Conservation (phyloP, 805 yeast genomes). For the Priceomyces melissophilus region DNA sequence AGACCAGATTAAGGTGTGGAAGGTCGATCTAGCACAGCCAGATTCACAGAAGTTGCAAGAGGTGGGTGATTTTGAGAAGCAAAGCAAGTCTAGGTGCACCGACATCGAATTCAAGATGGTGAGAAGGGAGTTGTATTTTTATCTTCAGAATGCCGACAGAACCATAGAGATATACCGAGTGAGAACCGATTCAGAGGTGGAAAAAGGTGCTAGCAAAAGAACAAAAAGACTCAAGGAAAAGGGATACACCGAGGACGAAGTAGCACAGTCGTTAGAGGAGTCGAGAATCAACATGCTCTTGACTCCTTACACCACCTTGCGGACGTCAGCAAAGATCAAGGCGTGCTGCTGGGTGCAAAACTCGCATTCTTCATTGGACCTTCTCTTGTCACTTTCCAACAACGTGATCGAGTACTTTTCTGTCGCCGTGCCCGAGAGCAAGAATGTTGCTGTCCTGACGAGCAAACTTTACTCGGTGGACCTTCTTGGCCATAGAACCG, state of each 20-base stretch:
- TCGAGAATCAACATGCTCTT: conserved; percentile 55
- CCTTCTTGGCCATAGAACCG: conserved; percentile 83
- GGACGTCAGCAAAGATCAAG: conserved; percentile 62
- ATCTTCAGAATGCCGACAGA: conserved; percentile 75
- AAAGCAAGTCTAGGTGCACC: conserved; percentile 68
- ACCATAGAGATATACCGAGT: conserved; percentile 77
- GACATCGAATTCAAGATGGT: conserved; percentile 48
- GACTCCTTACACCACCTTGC: conserved; percentile 65
- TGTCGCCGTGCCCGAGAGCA: conserved; percentile 55
- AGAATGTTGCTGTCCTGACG: conserved; percentile 46
- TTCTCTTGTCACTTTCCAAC: conserved; percentile 64
- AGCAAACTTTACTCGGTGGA: conserved; percentile 60
- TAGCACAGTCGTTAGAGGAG: conserved; percentile 39
- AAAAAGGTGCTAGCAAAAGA: conserved; percentile 73
- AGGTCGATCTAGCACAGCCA: conserved; percentile 50
- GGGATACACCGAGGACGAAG: conserved; percentile 57
- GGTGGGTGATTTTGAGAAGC: conserved; percentile 68
- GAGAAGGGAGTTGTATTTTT: conserved; percentile 46
- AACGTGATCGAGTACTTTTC: conserved; percentile 73
- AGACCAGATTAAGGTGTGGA: conserved; percentile 83
- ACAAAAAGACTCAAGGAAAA: conserved; percentile 74
- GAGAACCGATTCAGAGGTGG: conserved; percentile 71
- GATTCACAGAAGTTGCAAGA: conserved; percentile 50
- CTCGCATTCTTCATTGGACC: conserved; percentile 48
- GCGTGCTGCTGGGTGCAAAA: conserved; percentile 61